Evolutionary conservation across 805 yeast genomes (phyloP).

Genomic region (Yamadazyma takamatsuzukensis): DNA sequence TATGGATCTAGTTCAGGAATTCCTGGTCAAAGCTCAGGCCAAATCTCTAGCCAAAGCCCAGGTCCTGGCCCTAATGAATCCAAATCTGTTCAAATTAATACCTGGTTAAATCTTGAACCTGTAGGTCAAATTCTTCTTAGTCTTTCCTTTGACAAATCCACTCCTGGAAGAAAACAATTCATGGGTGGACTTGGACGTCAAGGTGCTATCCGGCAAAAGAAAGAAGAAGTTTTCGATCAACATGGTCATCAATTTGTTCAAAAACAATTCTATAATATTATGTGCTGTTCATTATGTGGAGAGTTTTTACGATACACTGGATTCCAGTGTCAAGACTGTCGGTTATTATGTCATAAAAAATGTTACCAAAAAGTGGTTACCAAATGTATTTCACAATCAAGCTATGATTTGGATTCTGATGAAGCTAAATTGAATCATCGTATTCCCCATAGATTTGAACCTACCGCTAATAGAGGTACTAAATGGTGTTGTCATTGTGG

Average conservation of each 20-base stretch:
- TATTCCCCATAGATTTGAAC: conserved; percentile 94
- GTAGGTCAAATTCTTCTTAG: conserved; percentile 83
- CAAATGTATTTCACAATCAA: conserved; percentile 76
- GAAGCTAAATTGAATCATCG: conserved; percentile 88
- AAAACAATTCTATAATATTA: conserved; percentile 90
- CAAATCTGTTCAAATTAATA: conserved; percentile 48
- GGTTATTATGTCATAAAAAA: conserved; percentile 74
- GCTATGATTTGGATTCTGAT: conserved; percentile 60
- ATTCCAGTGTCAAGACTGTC: conserved; percentile 81
- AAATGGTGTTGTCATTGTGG: conserved; percentile 99
- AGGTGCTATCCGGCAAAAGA: conserved; percentile 95
- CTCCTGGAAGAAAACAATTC: conserved; percentile 29
- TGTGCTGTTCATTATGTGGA: conserved; percentile 97
- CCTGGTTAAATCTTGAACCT: conserved; percentile 93
- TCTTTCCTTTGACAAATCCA: conserved; percentile 71
- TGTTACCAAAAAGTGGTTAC: conserved; percentile 80
- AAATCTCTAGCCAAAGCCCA: too few relatives aligned
- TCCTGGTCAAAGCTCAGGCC: too few relatives aligned
- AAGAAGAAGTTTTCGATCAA: conserved; percentile 86
- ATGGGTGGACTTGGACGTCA: conserved; percentile 68
- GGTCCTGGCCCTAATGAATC: neutral
- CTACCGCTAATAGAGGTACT: conserved; percentile 89
- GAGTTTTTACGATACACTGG: conserved; percentile 89
- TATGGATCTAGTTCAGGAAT: neutral
- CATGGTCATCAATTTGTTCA: conserved; percentile 97